These are phyloP conservation scores for Aspergillus neoniger DNA, from an alignment of 2,329 filamentous ascomycete species.

Conservation along the genomic window DNA sequence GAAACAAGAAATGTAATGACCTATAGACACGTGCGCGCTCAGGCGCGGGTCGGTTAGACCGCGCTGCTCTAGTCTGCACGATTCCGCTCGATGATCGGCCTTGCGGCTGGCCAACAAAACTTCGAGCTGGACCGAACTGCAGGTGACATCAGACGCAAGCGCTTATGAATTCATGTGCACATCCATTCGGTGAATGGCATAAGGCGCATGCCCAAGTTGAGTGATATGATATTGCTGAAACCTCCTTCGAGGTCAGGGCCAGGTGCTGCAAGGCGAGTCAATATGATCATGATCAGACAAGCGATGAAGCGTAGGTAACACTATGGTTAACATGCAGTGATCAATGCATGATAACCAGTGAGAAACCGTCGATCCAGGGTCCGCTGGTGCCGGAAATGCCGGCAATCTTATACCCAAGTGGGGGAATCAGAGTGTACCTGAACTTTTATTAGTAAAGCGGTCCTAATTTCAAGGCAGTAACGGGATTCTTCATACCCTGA, in stretches of 20 bases:
- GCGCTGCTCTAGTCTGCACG: neutral
- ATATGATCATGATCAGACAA: neutral
- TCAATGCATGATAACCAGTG: slow-evolving; percentile 74
- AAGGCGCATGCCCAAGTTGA: too few relatives aligned
- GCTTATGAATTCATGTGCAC: neutral
- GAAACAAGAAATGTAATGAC: neutral
- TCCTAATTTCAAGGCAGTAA: neutral
- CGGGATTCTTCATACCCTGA: slow-evolving; percentile 66
- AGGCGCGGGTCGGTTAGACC: neutral
- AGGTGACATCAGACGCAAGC: neutral
- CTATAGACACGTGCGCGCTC: neutral
- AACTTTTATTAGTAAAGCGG: slow-evolving; percentile 12
- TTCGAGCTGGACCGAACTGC: neutral
- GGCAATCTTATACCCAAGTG: slow-evolving; percentile 82
- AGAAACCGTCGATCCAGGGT: slow-evolving; percentile 81
- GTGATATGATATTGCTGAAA: neutral
- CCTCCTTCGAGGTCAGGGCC: neutral
- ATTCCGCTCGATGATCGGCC: neutral
- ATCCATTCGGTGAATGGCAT: neutral
- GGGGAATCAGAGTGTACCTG: slow-evolving; percentile 85
- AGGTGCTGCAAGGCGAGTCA: neutral
- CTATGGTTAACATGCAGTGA: neutral
- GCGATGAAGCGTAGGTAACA: neutral
- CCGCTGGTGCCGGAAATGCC: slow-evolving; percentile 82
- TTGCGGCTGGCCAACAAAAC: neutral